These are phyloP conservation scores for Ustilago vetiveriae DNA, from an alignment of 1,284 basidiomycete genomes.

Conservation along the genomic window DNA sequence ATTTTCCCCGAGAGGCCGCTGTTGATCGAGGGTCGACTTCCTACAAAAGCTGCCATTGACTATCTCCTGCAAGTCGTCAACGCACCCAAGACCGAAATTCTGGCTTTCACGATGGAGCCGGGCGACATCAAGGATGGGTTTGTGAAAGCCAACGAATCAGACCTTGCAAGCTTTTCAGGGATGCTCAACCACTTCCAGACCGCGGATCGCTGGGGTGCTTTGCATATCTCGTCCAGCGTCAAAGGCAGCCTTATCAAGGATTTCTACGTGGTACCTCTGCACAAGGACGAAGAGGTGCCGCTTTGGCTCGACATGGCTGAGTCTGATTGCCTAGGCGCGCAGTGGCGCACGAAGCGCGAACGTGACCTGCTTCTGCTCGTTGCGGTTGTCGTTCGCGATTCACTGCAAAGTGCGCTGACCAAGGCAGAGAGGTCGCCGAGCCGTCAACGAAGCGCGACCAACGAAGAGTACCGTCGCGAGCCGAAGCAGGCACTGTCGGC, in stretches of 20 bases:
- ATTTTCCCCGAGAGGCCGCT: slow-evolving; percentile 52
- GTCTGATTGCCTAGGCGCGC: slow-evolving; percentile 41
- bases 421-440: slow-evolving; percentile 15
- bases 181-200: slow-evolving; percentile 34
- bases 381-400: slow-evolving; percentile 53
- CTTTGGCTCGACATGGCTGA: slow-evolving; percentile 57
- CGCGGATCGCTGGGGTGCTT: slow-evolving; percentile 59
- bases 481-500: background rate
- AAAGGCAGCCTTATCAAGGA: slow-evolving; percentile 60
- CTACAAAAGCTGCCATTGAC: slow-evolving; percentile 52
- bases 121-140: slow-evolving; percentile 28
- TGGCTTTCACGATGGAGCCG: slow-evolving; percentile 54
- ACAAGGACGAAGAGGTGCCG: slow-evolving; percentile 52
- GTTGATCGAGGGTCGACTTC: slow-evolving; percentile 62
- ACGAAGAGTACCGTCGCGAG: slow-evolving; percentile 8
- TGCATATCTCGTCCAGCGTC: slow-evolving; percentile 50
- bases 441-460: slow-evolving; percentile 22
- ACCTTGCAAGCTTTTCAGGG: slow-evolving; percentile 27
- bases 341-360: slow-evolving; percentile 35
- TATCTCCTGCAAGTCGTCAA: slow-evolving; percentile 59
- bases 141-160: slow-evolving; percentile 10
- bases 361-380: slow-evolving; percentile 56
- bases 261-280: slow-evolving; percentile 62
- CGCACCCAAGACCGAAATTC: slow-evolving; percentile 56
- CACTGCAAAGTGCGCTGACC: slow-evolving; percentile 26